Evolutionary conservation across 116 monocot species (phyloP), one percentile per base, ranked within the genome.

Genomic region (Posidonia oceanica): DNA sequence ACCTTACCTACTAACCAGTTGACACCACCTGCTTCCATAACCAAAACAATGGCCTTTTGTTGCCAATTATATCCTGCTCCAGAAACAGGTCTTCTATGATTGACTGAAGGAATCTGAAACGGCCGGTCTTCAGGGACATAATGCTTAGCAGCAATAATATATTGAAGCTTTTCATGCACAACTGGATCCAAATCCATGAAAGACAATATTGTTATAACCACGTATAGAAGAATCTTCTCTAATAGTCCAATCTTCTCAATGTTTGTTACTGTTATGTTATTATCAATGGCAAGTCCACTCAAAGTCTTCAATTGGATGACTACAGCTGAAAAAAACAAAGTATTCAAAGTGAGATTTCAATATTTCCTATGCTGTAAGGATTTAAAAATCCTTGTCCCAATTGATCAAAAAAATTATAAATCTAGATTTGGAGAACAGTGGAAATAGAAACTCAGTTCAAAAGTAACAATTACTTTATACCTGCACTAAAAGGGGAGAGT

Each of bases 1-100:
- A 82, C 72, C 88, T 83, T 87, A 97, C 96, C 96, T 87, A 91
- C 91, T 86, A 97, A 77, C 96, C 96, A 97, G 73, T 97, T 97
- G 66, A 97, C 80, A 59, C 96, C 96, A 74, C 96, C 96, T 63
- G 96, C 81, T 85, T 97, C 96, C 96, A 91, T 85, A 17, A 97
- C 82, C 66, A 89, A 68, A 51, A 85, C 70, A 75, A 87, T 71
- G 42, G 96, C 83, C 70, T 79, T 97, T 67, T 85, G 75, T 67
- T 80, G 84, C 89, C 91, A 97, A 66, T 75, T 55, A 16, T 77
- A 39, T 68, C 64, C 72, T 73, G 55, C 71, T 70, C 89, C 89
- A 75, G 88, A 81, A 52, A 70, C 40, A 39, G 68, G 63, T 36
- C 38, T 69, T 59, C 72, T 83, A 36, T 18, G 17, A 59, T 36